A percentile compares a stretch with the other conserved stretches of the same genome.
Evolutionary conservation across 1,284 basidiomycete species (phyloP).

Genomic region (Amylostereum chailletii): DNA sequence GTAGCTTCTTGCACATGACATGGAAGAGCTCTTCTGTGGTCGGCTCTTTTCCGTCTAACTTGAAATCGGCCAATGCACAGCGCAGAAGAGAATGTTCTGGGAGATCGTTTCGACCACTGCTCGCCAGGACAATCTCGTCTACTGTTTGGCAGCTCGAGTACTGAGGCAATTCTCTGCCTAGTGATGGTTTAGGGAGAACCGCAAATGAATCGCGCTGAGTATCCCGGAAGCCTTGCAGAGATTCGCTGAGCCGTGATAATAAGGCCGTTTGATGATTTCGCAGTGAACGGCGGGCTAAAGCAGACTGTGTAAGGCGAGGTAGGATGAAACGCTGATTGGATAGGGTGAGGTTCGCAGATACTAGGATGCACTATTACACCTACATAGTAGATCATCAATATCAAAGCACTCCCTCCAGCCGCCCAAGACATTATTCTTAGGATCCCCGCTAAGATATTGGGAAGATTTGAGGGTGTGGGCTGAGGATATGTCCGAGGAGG

Average conservation of each 20-base stretch:
- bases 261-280: slow-evolving; percentile 49
- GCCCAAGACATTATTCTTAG: slow-evolving; percentile 59
- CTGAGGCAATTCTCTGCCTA: slow-evolving; percentile 36
- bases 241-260: slow-evolving; percentile 41
- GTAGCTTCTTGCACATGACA: slow-evolving; percentile 43
- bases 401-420: slow-evolving; percentile 48
- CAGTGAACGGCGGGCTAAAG: slow-evolving; percentile 50
- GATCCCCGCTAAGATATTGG: slow-evolving; percentile 51
- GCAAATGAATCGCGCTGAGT: slow-evolving; percentile 44
- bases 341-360: neutral
- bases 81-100: slow-evolving; percentile 49
- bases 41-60: slow-evolving; percentile 30
- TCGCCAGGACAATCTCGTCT: slow-evolving; percentile 32
- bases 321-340: slow-evolving; percentile 50
- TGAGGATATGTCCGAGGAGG: slow-evolving; percentile 70
- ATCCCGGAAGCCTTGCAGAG: slow-evolving; percentile 41
- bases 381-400: slow-evolving; percentile 59
- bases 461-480: slow-evolving; percentile 60
- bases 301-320: slow-evolving; percentile 51
- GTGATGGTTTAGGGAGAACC: slow-evolving; percentile 43
- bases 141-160: slow-evolving; percentile 39
- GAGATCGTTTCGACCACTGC: slow-evolving; percentile 27
- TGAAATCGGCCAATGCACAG: slow-evolving; percentile 47
- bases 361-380: slow-evolving; percentile 19
- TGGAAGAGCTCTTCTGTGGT: slow-evolving; percentile 53